phyloP scores from a whole-genome alignment of 2,329 filamentous ascomycete genomes.

The Penicillium sp. region DNA sequence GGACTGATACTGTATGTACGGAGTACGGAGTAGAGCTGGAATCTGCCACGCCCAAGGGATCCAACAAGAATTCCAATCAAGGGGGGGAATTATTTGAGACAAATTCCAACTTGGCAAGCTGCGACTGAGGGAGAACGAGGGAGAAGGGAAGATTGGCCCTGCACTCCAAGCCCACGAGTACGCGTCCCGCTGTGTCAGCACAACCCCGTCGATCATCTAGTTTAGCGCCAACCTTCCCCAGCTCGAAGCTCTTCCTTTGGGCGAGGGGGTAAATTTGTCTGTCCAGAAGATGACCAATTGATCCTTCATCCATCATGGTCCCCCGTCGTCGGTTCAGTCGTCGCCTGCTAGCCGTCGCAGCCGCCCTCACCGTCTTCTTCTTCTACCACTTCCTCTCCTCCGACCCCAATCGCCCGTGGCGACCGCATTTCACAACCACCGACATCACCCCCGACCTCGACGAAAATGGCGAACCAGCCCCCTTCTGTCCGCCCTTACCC shows the following conservation, averaged over 20 bases:
- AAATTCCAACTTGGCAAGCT: neutral
- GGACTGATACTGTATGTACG: too few species aligned
- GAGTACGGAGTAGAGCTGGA: neutral
- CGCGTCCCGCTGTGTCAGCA: slow-evolving; percentile 23
- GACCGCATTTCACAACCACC: slow-evolving; percentile 10
- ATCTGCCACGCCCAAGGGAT: neutral
- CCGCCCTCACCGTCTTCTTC: slow-evolving; percentile 59
- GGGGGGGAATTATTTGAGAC: slow-evolving; percentile 5
- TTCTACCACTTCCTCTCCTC: slow-evolving; percentile 59
- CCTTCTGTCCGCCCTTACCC: slow-evolving; percentile 36
- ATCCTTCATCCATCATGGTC: slow-evolving; percentile 35
- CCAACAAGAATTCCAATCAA: neutral
- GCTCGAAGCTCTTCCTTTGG: slow-evolving; percentile 1
- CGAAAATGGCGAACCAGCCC: slow-evolving; percentile 15
- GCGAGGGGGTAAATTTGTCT: neutral
- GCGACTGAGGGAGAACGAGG: too few species aligned
- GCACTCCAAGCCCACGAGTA: neutral
- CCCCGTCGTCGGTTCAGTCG: slow-evolving; percentile 41
- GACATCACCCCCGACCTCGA: slow-evolving; percentile 9
- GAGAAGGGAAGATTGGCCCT: too few species aligned
- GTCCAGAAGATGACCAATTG: slow-evolving; percentile 13
- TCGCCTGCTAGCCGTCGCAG: slow-evolving; percentile 50
- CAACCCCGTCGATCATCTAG: slow-evolving; percentile 13
- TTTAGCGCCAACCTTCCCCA: slow-evolving; percentile 6
- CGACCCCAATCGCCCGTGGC: slow-evolving; percentile 7